Percentiles rank a stretch among this genome's conserved stretches.
phyloP scores from a whole-genome alignment of 1,284 basidiomycete genomes.

The Microbotryum saponariae region DNA sequence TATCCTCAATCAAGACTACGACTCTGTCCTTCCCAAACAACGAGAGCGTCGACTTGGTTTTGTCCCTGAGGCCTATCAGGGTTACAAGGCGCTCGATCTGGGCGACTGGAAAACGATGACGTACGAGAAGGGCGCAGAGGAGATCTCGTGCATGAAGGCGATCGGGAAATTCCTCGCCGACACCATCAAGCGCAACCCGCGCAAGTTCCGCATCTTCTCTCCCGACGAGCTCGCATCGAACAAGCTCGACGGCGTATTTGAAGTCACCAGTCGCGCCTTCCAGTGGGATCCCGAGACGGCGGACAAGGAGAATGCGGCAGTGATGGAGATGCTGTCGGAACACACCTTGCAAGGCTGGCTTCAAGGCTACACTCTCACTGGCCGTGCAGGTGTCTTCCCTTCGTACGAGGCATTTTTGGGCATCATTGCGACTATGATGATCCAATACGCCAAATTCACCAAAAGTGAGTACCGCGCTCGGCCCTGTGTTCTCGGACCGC shows the following conservation, averaged over 20 bases:
- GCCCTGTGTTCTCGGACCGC: not conserved
- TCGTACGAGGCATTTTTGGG: constrained; percentile 81
- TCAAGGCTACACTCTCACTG: constrained; percentile 41
- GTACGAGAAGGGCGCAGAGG: constrained; percentile 52
- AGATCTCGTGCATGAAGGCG: constrained; percentile 65
- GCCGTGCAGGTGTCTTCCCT: constrained; percentile 75
- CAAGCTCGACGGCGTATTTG: constrained; percentile 71
- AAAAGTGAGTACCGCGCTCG: constrained; percentile 50
- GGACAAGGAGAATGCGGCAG: constrained; percentile 62
- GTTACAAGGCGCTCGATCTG: constrained; percentile 54
- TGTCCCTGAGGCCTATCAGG: constrained; percentile 58
- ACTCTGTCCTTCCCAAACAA: constrained; percentile 52
- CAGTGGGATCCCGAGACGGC: constrained; percentile 64
- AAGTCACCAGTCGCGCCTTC: constrained; percentile 53
- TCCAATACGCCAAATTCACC: constrained; percentile 72
- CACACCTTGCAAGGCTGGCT: constrained; percentile 28
- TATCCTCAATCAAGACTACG: constrained; percentile 45
- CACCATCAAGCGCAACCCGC: constrained; percentile 55
- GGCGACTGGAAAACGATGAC: constrained; percentile 58
- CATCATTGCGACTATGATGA: constrained; percentile 45
- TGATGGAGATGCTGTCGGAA: constrained; percentile 46
- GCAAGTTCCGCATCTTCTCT: constrained; percentile 76
- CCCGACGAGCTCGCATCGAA: constrained; percentile 85
- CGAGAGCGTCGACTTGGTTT: constrained; percentile 56
- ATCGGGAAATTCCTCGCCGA: constrained; percentile 53